phyloP scores from a whole-genome alignment of 164 flowering plant genomes.

The Liriodendron chinense region DNA sequence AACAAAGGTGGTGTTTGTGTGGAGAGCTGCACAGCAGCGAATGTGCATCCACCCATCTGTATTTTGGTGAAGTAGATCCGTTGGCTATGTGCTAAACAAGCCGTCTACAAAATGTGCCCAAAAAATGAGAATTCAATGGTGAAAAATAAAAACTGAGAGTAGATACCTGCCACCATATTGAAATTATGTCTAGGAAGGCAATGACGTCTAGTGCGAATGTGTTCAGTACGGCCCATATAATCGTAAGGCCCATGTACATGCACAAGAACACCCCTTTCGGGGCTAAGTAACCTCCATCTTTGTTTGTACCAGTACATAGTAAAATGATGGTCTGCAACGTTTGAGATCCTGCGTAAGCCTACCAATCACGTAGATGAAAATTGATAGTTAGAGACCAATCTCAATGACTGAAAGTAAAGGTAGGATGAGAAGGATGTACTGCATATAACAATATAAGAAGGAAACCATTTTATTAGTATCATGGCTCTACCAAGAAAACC shows the following conservation, averaged over 20 bases:
- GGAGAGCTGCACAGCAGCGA: background rate
- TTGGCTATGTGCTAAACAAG: background rate
- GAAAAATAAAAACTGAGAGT: background rate
- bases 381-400: background rate
- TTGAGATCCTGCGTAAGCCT: conserved; percentile 76
- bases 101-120: background rate
- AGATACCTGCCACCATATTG: conserved; percentile 82
- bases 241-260: conserved; percentile 59
- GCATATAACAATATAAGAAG: background rate
- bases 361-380: background rate
- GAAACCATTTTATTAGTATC: background rate
- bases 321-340: conserved; percentile 59
- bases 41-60: background rate
- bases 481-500: background rate
- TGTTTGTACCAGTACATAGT: conserved; percentile 64
- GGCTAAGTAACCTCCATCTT: conserved; percentile 69
- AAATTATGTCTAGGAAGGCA: conserved; percentile 60
- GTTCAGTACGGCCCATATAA: conserved; percentile 74
- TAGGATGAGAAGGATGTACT: background rate
- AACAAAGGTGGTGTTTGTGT: background rate
- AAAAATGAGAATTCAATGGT: background rate
- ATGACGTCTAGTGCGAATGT: conserved; percentile 69
- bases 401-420: background rate
- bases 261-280: conserved; percentile 65
- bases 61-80: background rate